Conservation (phyloP, 257 asterid genomes). For the Penstemon eatonii region DNA sequence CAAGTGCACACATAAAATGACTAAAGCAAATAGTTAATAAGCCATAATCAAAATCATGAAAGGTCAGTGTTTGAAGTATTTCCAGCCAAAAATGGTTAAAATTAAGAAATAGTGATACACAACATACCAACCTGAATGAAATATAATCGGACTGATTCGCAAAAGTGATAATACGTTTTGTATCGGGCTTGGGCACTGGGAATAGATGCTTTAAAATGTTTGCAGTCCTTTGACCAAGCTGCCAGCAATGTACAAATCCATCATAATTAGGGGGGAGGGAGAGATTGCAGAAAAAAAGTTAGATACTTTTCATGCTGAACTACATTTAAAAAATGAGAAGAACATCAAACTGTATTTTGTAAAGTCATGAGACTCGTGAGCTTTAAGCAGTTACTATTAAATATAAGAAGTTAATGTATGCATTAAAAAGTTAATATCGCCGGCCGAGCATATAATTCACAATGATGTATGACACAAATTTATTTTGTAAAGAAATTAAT, state of each 20-base stretch:
- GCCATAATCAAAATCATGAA: background rate
- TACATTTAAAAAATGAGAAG: background rate
- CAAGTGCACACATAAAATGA: background rate
- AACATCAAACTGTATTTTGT: background rate
- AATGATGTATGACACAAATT: background rate
- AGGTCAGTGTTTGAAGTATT: background rate
- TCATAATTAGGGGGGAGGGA: background rate
- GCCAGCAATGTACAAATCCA: conserved; percentile 35
- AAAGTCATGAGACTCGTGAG: background rate
- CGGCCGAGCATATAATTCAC: background rate
- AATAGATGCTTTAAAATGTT: conserved; percentile 83
- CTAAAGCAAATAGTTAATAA: background rate
- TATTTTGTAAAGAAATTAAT: background rate
- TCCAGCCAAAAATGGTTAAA: conserved; percentile 9
- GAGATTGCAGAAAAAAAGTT: background rate
- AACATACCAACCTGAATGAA: conserved; percentile 75
- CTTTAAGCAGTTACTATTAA: background rate
- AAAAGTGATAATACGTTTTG: conserved; percentile 80
- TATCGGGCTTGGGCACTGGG: conserved; percentile 93
- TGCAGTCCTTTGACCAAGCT: conserved; percentile 86
- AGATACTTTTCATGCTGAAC: background rate
- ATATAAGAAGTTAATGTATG: background rate
- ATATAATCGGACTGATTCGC: conserved; percentile 76
- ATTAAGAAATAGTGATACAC: conserved; percentile 1
- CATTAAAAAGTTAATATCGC: background rate